Evolutionary conservation across 2,329 filamentous ascomycete genomes (phyloP), one percentile per base, ranked within the genome.

Genomic region (Fusarium vanettenii): DNA sequence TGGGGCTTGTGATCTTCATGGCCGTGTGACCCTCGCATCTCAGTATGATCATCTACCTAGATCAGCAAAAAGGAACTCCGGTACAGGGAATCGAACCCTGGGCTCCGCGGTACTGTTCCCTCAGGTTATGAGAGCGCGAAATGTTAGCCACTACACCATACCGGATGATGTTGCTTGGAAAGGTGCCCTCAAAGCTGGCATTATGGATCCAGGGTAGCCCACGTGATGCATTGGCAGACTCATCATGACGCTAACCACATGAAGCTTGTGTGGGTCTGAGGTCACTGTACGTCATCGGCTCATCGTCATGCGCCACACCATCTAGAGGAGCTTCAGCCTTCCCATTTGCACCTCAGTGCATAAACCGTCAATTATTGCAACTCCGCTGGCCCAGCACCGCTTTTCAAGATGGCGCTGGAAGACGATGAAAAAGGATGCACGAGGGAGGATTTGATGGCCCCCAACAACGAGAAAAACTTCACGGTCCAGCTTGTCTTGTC

Each of bases 401-500:
- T 22, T 22, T 20, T 74, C 62, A 64, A 57, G 48, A 75, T 70
- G 65, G 29, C 7, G 45, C 18, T n/a, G n/a, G n/a, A 50, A 31
- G 25, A 33, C 6, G 31, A 48, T 6, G 43, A 56, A 16, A 14
- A 41, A 10, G n/a, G 27, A 5, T 60, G 63, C 41, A 22, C 11
- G 6, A 14, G 68, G 48, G 70, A 80, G 8, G 76, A 43, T 27
- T 4, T 68, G 31, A 68, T 81, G 61, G 69, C 31, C 20, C 82
- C 79, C 29, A 73, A 80, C 33, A 72, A 56, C 20, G 56, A 75
- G 29, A 89, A 86, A 76, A 83, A 90, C 81, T 82, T 88, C 45
- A 82, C 85, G 70, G 89, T 92, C 64, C 94, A 97, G 84, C 88
- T 95, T 61, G 88, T 91, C 69, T 87, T 97, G 77, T 96, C 94